Base-by-base conservation (phyloP, 306 rosid species). In the Malus asiatica region DNA sequence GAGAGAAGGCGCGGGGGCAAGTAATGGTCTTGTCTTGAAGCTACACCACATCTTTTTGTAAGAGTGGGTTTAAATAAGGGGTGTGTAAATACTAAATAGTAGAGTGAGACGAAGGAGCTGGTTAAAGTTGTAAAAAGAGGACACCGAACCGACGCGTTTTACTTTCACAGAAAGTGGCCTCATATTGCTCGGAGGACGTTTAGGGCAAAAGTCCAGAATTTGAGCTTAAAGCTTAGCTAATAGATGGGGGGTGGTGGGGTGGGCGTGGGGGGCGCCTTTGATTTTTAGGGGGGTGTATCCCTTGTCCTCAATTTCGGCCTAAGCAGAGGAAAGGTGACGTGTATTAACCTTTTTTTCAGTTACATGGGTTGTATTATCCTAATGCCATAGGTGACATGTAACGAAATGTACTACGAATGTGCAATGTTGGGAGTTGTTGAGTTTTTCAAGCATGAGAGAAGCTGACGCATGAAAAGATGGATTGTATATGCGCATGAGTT, bases 111-210 rank as follows among this genome's bases (percentile, higher is more conserved):
- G 9, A 16, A 71, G 72, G 40, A 20, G 66, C 6, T 8, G 68
- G 27, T 71, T 33, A 35, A 64, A 53, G 32, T 42, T 30, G 35
- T 66, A 9, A 69, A 55, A 33, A 58, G 44, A 20, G 27, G 76
- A 53, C 73, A 72, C 80, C 77, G 91, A 83, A 86, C 90, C 73
- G 29, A 66, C 48, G 70, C 88, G 85, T 84, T 84, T 83, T 80
- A 68, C 70, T 84, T 74, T 78, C 46, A 68, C 71, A 70, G 69
- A 61, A 76, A 79, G 83, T 53, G 60, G 71, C 60, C 80, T 59
- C 38, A 33, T 48, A 15, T 35, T 23, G 25, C 65, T 63, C 22
- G 44, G 22, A 15, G n/a, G 19, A 60, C 20, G 35, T 16, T 32
- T 7, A 14, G 66, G 68, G 44, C 44, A 6, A 64, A 29, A 5